Percentiles rank a stretch among this genome's conserved stretches.
These are phyloP conservation scores for Coleophoma crateriformis DNA, from an alignment of 2,329 filamentous ascomycete species.

Conservation along the genomic window DNA sequence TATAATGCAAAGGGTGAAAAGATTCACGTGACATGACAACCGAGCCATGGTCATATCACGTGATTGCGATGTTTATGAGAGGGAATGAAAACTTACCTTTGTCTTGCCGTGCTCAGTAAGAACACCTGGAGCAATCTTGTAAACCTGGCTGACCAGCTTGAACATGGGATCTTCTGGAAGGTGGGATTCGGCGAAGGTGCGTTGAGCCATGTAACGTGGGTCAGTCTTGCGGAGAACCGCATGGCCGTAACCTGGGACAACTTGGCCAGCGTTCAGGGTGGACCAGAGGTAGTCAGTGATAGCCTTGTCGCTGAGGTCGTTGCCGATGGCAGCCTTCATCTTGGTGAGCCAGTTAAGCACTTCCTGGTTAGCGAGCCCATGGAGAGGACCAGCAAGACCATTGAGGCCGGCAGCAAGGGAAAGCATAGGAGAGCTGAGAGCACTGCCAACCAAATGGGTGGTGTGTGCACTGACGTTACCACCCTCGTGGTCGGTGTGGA, in stretches of 20 bases:
- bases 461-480: constrained; percentile 98
- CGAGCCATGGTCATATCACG: too few relatives aligned
- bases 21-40: too few relatives aligned
- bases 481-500: constrained; percentile 99
- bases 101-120: constrained; percentile 99
- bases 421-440: constrained; percentile 95
- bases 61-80: constrained; percentile 67
- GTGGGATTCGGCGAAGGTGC: constrained; percentile 68
- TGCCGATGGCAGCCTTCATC: constrained; percentile 94
- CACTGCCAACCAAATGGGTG: constrained; percentile 94
- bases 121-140: constrained; percentile 98
- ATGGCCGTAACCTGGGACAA: constrained; percentile 97
- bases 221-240: constrained; percentile 99
- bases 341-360: constrained; percentile 98
- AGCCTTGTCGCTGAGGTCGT: constrained; percentile 91
- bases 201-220: constrained; percentile 97
- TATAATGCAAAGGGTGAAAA: too few relatives aligned
- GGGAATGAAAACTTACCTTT: constrained; percentile 47
- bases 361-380: constrained; percentile 99
- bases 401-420: constrained; percentile 95
- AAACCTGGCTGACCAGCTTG: constrained; percentile 99
- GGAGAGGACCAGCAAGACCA: constrained; percentile 94
- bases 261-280: constrained; percentile 90
- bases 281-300: constrained; percentile 99
- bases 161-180: constrained; percentile 39